Evolutionary conservation across 768 basidiomycete genomes (phyloP).

Genomic region (Dioszegia aurantiaca): DNA sequence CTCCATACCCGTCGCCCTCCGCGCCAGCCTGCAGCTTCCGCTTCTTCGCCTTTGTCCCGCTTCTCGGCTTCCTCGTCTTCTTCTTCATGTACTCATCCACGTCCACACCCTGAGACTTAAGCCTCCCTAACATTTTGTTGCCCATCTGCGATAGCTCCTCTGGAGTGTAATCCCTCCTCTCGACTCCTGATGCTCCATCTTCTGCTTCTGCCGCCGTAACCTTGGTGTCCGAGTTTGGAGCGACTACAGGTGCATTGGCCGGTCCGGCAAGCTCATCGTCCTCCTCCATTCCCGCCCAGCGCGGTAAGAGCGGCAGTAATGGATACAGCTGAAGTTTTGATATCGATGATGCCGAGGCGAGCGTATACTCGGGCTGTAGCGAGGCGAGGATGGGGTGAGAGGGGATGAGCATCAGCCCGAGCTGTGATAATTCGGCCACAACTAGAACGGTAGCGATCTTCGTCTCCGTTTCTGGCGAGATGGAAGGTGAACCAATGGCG

Average conservation of each 20-base stretch:
- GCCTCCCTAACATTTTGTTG: conserved; percentile 35
- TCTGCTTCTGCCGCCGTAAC: conserved; percentile 14
- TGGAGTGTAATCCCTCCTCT: conserved; percentile 15
- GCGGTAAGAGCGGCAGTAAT: conserved; percentile 39
- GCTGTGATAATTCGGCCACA: conserved; percentile 20
- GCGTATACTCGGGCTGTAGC: background rate
- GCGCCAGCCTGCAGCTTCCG: conserved; percentile 12
- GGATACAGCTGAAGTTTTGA: conserved; percentile 38
- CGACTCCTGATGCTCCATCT: background rate
- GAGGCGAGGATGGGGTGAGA: background rate
- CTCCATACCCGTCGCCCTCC: conserved; percentile 2
- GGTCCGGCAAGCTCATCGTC: conserved; percentile 39
- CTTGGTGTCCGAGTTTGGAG: background rate
- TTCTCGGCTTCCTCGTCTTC: conserved; percentile 47
- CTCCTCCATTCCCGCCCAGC: conserved; percentile 48
- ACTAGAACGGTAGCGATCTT: conserved; percentile 12
- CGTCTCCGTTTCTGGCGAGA: conserved; percentile 16
- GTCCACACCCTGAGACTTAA: conserved; percentile 45
- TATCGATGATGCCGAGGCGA: conserved; percentile 1
- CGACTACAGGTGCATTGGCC: background rate
- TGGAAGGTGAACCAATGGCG: conserved; percentile 4
- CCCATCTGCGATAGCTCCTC: conserved; percentile 35
- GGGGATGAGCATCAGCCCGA: conserved; percentile 17
- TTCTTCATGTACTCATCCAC: conserved; percentile 30
- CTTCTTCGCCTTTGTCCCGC: conserved; percentile 25